A percentile compares a stretch with the other conserved stretches of the same genome.
Evolutionary conservation across 2,329 filamentous ascomycete species (phyloP).

Genomic region (Pestalotiopsis sp.): DNA sequence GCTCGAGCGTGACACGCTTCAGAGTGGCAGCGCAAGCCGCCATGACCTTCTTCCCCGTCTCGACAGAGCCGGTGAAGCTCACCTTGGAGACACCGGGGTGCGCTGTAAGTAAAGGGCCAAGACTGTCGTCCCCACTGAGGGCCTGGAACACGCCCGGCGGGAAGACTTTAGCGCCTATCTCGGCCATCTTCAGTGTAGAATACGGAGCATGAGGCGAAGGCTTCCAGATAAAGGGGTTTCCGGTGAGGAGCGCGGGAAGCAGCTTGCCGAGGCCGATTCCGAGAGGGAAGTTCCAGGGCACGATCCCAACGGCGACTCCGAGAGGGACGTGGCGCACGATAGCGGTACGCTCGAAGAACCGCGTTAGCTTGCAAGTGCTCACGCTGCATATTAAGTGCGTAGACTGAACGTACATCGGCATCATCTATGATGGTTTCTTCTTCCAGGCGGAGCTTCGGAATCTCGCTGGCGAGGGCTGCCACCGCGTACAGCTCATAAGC

Average conservation of each 20-base stretch:
- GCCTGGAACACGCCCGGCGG: constrained; percentile 61
- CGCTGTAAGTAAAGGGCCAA: constrained; percentile 55
- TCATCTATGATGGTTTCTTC: constrained; percentile 15
- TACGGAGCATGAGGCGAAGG: constrained; percentile 62
- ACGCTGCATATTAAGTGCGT: background rate
- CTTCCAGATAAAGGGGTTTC: constrained; percentile 32
- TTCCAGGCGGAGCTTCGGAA: constrained; percentile 31
- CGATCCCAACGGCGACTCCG: background rate
- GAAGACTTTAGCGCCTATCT: constrained; percentile 50
- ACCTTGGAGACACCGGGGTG: constrained; percentile 60
- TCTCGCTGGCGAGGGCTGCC: constrained; percentile 30
- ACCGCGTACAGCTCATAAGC: constrained; percentile 17
- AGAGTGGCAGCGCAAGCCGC: constrained; percentile 51
- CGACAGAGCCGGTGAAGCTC: constrained; percentile 59
- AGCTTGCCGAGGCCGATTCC: background rate
- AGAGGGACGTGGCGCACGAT: background rate
- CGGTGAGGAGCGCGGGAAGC: background rate
- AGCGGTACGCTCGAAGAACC: background rate
- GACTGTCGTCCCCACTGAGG: constrained; percentile 55
- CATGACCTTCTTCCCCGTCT: constrained; percentile 53
- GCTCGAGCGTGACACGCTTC: constrained; percentile 56
- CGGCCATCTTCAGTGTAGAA: constrained; percentile 52
- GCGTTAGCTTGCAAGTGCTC: background rate
- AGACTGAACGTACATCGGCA: constrained; percentile 12
- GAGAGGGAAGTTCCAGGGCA: background rate